Base-by-base conservation (phyloP, 805 yeast species). In the Candida rishiriensis region DNA sequence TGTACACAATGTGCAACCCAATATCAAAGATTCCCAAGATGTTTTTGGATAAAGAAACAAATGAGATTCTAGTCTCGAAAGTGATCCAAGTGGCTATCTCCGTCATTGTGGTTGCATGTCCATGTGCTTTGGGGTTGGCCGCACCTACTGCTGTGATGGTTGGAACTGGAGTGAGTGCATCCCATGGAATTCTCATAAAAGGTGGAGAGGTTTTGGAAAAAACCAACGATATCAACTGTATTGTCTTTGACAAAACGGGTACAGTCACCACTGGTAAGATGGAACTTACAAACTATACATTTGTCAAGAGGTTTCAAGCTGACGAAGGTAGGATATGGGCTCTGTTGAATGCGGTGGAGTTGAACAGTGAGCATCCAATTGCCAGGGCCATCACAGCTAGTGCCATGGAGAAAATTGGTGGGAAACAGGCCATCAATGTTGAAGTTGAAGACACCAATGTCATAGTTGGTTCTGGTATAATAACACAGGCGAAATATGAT, bases 131-230 rank as follows among this genome's bases (percentile, higher is more conserved):
- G 52, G 93, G 91, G 1, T 67, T 85, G 17, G 93, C 93, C 18
- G 93, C 98, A 0, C 99, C 99, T 1, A 95, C 99, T 1, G 98
- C 98, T 0, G 88, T 93, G 10, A 93, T 95, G 97, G 99, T 93
- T 2, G 99, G 97, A 9, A 91, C 98, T 2, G 99, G 99, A 34
- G 84, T 88, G 17, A 98, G 96, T 34, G 98, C 99, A 0, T 64
- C 77, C 12, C 73, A 88, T 62, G 98, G 99, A 15, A 85, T 93
- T 5, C 70, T 93, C 42, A 85, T 93, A 56, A 93, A 91, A 64
- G 96, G 97, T 39, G 99, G 97, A 17, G 95, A 85, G 41, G 78
- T 86, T 13, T 73, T 93, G 49, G 98, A 93, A 59, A 73, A 69
- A 44, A 83, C 93, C 8, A 78, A 78, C 55, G 66, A 73, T 15